A percentile compares a stretch with the other conserved stretches of the same genome.
These are phyloP conservation scores for Juncus effusus DNA, from an alignment of 176 grass and related monocot genomes.

Conservation along the genomic window DNA sequence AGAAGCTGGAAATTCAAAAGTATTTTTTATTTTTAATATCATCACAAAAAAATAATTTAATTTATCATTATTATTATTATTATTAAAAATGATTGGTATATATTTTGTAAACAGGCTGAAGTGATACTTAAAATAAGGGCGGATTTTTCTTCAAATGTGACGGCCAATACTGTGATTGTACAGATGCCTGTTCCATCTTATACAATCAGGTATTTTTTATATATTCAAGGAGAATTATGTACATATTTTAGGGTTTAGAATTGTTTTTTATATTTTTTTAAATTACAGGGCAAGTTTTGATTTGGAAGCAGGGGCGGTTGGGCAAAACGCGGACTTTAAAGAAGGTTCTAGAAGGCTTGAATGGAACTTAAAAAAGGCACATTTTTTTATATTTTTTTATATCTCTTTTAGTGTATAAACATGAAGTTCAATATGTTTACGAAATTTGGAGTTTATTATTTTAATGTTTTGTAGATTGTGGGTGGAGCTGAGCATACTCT, in stretches of 20 bases:
- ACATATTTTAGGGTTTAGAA: background rate
- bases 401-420: background rate
- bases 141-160: slow-evolving; percentile 86
- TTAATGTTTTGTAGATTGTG: slow-evolving; percentile 54
- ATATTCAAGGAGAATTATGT: background rate
- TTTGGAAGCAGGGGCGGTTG: slow-evolving; percentile 80
- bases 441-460: background rate
- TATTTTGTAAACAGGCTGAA: slow-evolving; percentile 57
- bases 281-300: slow-evolving; percentile 88
- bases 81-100: background rate
- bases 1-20: slow-evolving; percentile 82
- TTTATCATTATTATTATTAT: background rate
- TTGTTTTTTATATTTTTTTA: background rate
- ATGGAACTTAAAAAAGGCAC: slow-evolving; percentile 98
- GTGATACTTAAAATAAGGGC: slow-evolving; percentile 89
- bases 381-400: background rate
- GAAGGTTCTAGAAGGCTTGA: slow-evolving; percentile 92
- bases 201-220: slow-evolving; percentile 55
- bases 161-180: slow-evolving; percentile 82
- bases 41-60: background rate
- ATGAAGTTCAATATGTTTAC: slow-evolving; percentile 5
- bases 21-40: slow-evolving; percentile 28
- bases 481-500: slow-evolving; percentile 95
- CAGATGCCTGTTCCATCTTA: slow-evolving; percentile 97
- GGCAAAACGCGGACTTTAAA: slow-evolving; percentile 93